phyloP scores from a whole-genome alignment of 2,329 filamentous ascomycete species.

The Colletotrichum ledebouriae region DNA sequence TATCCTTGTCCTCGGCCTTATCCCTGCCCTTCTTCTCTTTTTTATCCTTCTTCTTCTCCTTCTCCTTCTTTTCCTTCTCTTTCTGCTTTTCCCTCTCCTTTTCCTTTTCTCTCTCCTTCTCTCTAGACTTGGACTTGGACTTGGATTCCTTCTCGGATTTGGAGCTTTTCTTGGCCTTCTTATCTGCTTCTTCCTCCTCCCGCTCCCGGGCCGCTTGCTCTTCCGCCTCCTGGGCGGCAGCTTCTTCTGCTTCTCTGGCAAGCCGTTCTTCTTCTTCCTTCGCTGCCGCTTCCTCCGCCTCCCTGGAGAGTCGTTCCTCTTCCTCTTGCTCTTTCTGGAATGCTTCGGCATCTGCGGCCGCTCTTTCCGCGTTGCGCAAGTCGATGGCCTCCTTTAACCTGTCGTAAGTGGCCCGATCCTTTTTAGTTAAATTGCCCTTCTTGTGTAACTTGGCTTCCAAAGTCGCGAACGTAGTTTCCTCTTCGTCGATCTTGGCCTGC shows the following conservation, averaged over 20 bases:
- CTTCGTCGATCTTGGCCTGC: slow-evolving; percentile 46
- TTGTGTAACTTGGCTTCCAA: slow-evolving; percentile 64
- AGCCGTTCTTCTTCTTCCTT: slow-evolving; percentile 47
- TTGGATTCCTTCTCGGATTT: slow-evolving; percentile 52
- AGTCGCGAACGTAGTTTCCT: slow-evolving; percentile 56
- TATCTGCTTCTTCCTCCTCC: slow-evolving; percentile 51
- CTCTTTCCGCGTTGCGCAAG: slow-evolving; percentile 54
- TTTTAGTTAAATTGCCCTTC: slow-evolving; percentile 60
- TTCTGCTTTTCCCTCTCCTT: slow-evolving; percentile 44
- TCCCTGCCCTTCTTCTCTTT: slow-evolving; percentile 48
- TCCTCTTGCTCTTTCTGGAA: slow-evolving; percentile 55
- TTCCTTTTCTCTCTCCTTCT: slow-evolving; percentile 51
- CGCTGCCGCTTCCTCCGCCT: slow-evolving; percentile 55
- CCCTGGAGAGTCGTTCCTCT: slow-evolving; percentile 51
- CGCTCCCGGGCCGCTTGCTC: slow-evolving; percentile 46
- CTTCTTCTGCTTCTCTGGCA: slow-evolving; percentile 56
- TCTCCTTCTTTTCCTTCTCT: slow-evolving; percentile 48
- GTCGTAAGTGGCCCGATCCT: slow-evolving; percentile 60
- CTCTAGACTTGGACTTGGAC: slow-evolving; percentile 52
- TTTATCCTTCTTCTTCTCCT: slow-evolving; percentile 49
- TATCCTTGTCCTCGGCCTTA: slow-evolving; percentile 48
- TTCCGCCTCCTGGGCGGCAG: slow-evolving; percentile 45
- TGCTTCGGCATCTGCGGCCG: slow-evolving; percentile 46
- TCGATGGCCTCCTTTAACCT: slow-evolving; percentile 52
- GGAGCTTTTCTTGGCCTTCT: slow-evolving; percentile 59